Percentiles rank a stretch among this genome's conserved stretches.
Evolutionary conservation across 352 stramenopile species (phyloP).

Genomic region (Pythium pyrilobum): DNA sequence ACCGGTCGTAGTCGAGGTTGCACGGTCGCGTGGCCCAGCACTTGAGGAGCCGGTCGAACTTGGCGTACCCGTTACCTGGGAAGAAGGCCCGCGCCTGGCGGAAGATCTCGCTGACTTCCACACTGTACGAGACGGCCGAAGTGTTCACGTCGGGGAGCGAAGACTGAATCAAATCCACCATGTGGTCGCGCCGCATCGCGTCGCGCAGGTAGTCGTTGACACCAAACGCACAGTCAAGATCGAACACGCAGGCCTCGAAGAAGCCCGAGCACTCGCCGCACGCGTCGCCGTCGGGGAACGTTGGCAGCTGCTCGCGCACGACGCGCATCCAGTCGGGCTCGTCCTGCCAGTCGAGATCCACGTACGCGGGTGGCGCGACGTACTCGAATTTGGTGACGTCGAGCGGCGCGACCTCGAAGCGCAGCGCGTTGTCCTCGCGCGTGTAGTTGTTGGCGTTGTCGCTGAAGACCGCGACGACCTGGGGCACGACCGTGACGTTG

Average conservation of each 20-base stretch:
- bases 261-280: conserved; percentile 16
- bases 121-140: not conserved
- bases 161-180: not conserved
- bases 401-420: conserved; percentile 19
- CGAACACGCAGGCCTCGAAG: conserved; percentile 21
- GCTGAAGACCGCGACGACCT: conserved; percentile 1
- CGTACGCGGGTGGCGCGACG: conserved; percentile 22
- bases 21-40: conserved; percentile 22
- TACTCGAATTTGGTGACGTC: conserved; percentile 37
- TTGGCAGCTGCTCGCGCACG: not conserved
- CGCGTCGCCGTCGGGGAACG: conserved; percentile 8
- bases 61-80: conserved; percentile 20
- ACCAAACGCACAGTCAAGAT: conserved; percentile 34
- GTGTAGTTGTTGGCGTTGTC: not conserved
- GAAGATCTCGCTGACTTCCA: conserved; percentile 10
- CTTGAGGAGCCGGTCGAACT: conserved; percentile 23
- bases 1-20: conserved; percentile 9
- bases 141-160: not conserved
- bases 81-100: conserved; percentile 25
- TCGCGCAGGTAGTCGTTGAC: conserved; percentile 25
- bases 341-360: conserved; percentile 33
- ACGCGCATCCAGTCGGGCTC: conserved; percentile 6
- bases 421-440: conserved; percentile 1
- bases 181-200: conserved; percentile 2
- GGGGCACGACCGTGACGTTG: conserved; percentile 8